Evolutionary conservation across 73 alveolate species (phyloP).

Genomic region (Breviolum minutum): DNA sequence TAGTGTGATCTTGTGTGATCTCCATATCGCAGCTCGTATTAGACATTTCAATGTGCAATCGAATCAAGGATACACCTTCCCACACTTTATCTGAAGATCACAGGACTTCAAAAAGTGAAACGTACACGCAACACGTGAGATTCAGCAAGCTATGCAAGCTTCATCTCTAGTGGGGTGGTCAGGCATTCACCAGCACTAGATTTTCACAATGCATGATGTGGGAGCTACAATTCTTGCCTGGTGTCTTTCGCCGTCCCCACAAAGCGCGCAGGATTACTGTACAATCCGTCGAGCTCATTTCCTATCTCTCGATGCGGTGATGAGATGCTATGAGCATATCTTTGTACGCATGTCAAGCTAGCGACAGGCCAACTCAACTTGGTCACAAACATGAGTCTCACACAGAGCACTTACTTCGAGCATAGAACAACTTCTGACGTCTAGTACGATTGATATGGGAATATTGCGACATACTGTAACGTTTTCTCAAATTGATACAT

Average conservation of each 20-base stretch:
- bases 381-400: not conserved
- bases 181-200: not conserved
- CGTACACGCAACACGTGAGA: not conserved
- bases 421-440: not conserved
- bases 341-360: not conserved
- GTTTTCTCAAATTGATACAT: not conserved
- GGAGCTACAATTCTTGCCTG: not conserved
- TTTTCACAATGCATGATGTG: not conserved
- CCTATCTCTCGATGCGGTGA: not conserved
- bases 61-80: not conserved
- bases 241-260: not conserved
- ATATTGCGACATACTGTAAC: no score
- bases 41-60: not conserved
- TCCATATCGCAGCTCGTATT: not conserved
- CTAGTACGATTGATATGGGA: no score
- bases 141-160: constrained; percentile 41
- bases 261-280: constrained; percentile 32
- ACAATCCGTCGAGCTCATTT: constrained; percentile 51
- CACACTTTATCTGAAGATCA: constrained; percentile 15
- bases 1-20: constrained; percentile 33
- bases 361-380: not conserved
- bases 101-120: not conserved
- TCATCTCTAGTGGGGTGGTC: constrained; percentile 17
- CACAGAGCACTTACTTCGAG: not conserved
- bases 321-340: not conserved